A percentile compares a stretch with the other conserved stretches of the same genome.
Conservation (phyloP, 148 eudicot species). For the Spergularia marina region DNA sequence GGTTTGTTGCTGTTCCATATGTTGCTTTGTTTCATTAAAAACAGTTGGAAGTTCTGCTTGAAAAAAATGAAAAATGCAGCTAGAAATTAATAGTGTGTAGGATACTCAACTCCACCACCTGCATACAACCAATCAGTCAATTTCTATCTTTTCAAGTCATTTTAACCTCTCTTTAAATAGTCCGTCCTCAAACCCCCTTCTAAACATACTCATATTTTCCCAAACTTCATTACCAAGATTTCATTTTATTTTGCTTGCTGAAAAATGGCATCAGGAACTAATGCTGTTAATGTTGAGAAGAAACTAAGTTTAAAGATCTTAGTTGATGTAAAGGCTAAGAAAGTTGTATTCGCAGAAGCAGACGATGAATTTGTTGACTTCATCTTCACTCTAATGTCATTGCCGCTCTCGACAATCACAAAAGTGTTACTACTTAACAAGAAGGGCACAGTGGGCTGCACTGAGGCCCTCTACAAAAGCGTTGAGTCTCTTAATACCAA, state of each 20-base stretch:
- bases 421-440: slow-evolving; percentile 11
- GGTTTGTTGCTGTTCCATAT: no score
- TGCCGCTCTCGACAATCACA: slow-evolving; percentile 22
- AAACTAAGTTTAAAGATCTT: slow-evolving; percentile 17
- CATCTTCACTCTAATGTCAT: slow-evolving; percentile 23
- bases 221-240: neutral
- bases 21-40: no score
- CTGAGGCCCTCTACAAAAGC: slow-evolving; percentile 6
- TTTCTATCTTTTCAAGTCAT: neutral
- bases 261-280: neutral
- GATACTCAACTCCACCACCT: neutral
- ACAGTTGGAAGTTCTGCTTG: no score
- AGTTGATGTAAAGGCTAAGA: slow-evolving; percentile 17
- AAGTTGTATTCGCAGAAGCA: slow-evolving; percentile 30
- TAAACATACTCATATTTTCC: neutral
- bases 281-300: neutral
- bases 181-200: neutral
- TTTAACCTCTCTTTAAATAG: no score
- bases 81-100: neutral
- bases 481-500: neutral
- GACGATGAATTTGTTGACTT: slow-evolving; percentile 34
- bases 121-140: neutral
- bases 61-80: neutral
- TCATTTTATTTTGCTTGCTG: neutral
- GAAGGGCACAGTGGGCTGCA: slow-evolving; percentile 15